Percentiles rank a stretch among this genome's conserved stretches.
Evolutionary conservation across 345 rosid genomes (phyloP).

Genomic region (Ceriops zippeliana): DNA sequence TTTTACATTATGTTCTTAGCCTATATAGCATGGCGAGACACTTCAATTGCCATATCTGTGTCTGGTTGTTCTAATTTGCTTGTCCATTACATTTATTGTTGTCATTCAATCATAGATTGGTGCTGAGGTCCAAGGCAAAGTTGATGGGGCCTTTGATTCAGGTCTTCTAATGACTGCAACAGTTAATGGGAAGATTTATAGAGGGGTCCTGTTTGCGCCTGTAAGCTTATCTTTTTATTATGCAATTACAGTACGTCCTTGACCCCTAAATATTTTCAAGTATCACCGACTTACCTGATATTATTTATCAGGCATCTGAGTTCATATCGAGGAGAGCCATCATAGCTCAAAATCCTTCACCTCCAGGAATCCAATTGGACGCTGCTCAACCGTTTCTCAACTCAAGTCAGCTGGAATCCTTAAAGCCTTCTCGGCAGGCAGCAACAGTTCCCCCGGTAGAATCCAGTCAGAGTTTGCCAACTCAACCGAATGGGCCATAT

Average conservation of each 20-base stretch:
- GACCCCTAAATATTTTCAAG: not conserved
- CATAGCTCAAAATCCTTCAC: conserved; percentile 27
- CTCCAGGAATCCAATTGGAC: conserved; percentile 22
- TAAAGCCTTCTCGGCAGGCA: conserved; percentile 22
- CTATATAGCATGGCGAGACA: no score
- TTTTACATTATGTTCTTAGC: no score
- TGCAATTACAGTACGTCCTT: not conserved
- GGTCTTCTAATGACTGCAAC: conserved; percentile 65
- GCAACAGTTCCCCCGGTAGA: conserved; percentile 13
- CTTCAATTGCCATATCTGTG: not conserved
- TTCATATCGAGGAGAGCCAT: conserved; percentile 22
- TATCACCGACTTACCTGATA: not conserved
- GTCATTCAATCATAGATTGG: conserved; percentile 40
- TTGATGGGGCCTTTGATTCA: conserved; percentile 67
- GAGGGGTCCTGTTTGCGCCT: conserved; percentile 70
- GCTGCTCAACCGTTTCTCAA: conserved; percentile 21
- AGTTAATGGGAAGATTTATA: conserved; percentile 55
- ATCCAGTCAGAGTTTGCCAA: conserved; percentile 21
- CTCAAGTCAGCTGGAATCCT: conserved; percentile 20
- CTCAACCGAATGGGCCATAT: conserved; percentile 25
- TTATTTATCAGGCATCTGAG: conserved; percentile 33
- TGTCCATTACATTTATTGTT: not conserved
- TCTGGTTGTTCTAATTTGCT: not conserved
- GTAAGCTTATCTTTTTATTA: conserved; percentile 29
- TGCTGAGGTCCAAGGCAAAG: conserved; percentile 62